Conservation (phyloP, 805 yeast genomes). For the Nakazawaea ambrosiae region DNA sequence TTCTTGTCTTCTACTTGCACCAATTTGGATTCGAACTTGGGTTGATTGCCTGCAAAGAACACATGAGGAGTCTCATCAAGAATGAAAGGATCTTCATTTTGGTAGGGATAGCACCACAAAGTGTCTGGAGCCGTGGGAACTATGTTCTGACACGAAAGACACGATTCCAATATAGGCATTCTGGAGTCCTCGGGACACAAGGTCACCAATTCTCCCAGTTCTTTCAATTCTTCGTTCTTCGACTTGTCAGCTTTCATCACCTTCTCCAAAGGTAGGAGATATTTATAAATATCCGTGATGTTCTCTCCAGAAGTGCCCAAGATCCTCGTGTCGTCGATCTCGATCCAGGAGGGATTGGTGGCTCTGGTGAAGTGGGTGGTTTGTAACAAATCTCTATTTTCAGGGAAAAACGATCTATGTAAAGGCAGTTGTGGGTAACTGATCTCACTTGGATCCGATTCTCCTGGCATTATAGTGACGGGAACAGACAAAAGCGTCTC, state of each 20-base stretch:
- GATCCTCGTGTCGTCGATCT: conserved; percentile 46
- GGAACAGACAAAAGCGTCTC: conserved; percentile 56
- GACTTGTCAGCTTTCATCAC: conserved; percentile 20
- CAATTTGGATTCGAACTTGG: conserved; percentile 42
- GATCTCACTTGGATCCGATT: conserved; percentile 74
- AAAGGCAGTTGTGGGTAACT: conserved; percentile 87
- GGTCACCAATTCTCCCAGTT: conserved; percentile 50
- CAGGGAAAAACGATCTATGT: conserved; percentile 66
- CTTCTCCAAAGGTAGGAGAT: conserved; percentile 38
- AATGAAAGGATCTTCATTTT: conserved; percentile 71
- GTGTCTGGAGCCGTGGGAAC: conserved; percentile 98
- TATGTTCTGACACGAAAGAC: conserved; percentile 76
- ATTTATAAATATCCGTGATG: conserved; percentile 68
- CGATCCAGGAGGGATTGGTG: conserved; percentile 74
- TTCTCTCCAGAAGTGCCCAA: conserved; percentile 85
- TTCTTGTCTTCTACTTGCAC: conserved; percentile 23
- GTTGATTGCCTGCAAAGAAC: conserved; percentile 82
- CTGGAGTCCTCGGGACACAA: conserved; percentile 39
- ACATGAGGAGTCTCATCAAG: conserved; percentile 80
- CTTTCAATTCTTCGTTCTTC: conserved; percentile 17
- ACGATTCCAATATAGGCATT: conserved; percentile 54
- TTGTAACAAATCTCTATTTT: conserved; percentile 33
- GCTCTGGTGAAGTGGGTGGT: conserved; percentile 30
- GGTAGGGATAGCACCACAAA: conserved; percentile 80
- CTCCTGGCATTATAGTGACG: conserved; percentile 79